Evolutionary conservation across 2,329 filamentous ascomycete species (phyloP).

Genomic region (Talaromyces sp.): DNA sequence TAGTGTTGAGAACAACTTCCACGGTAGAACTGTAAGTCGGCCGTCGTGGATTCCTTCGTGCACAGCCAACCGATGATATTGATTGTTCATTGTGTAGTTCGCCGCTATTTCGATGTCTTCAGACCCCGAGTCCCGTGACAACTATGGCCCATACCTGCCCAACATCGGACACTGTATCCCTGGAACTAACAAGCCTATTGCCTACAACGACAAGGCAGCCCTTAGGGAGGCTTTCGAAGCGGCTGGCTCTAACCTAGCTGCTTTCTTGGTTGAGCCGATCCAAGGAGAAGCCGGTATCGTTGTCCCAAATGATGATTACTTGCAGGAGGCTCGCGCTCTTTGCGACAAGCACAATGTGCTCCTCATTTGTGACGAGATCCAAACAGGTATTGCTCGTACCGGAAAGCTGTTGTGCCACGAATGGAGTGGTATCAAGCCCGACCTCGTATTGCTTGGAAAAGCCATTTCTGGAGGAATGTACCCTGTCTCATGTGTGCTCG

Average conservation of each 20-base stretch:
- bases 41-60: background rate
- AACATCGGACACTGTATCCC: slow-evolving; percentile 76
- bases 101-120: slow-evolving; percentile 92
- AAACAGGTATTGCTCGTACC: slow-evolving; percentile 94
- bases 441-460: slow-evolving; percentile 92
- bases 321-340: slow-evolving; percentile 72
- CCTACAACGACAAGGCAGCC: slow-evolving; percentile 81
- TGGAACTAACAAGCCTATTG: slow-evolving; percentile 70
- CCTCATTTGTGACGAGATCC: slow-evolving; percentile 96
- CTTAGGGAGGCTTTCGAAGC: slow-evolving; percentile 74
- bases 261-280: slow-evolving; percentile 93
- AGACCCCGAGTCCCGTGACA: slow-evolving; percentile 90
- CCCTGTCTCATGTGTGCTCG: slow-evolving; percentile 91
- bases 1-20: slow-evolving; percentile 87
- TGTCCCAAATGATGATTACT: slow-evolving; percentile 86
- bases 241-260: slow-evolving; percentile 81
- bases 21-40: slow-evolving; percentile 78
- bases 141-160: slow-evolving; percentile 95
- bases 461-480: slow-evolving; percentile 98
- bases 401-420: slow-evolving; percentile 91
- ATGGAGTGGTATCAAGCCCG: slow-evolving; percentile 93
- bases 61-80: background rate
- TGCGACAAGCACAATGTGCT: slow-evolving; percentile 96
- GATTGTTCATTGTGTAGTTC: slow-evolving; percentile 57
- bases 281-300: slow-evolving; percentile 97